These are phyloP conservation scores for Lithohypha guttulata DNA, from an alignment of 2,329 filamentous ascomycete species.

Conservation along the genomic window DNA sequence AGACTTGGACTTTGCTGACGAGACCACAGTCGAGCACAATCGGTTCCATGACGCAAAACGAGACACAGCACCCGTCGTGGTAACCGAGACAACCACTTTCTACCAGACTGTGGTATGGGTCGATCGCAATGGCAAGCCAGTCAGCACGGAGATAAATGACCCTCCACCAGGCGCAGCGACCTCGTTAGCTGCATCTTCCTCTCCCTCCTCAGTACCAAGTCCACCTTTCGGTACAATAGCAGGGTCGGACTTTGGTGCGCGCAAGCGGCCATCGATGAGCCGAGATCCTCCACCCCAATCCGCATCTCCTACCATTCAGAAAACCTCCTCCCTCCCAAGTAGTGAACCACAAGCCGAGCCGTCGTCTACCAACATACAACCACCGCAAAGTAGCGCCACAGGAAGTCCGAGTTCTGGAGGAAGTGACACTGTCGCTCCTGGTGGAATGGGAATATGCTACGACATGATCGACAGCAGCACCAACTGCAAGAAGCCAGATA, in stretches of 20 bases:
- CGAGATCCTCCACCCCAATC: not conserved
- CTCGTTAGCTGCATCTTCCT: constrained; percentile 14
- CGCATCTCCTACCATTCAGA: constrained; percentile 10
- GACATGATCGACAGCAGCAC: constrained; percentile 46
- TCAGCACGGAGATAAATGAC: constrained; percentile 32
- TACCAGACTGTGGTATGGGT: constrained; percentile 46
- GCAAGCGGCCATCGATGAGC: not conserved
- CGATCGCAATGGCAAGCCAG: constrained; percentile 44
- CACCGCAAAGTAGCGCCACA: not conserved
- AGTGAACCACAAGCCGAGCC: not conserved
- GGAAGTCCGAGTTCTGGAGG: not conserved
- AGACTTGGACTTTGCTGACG: not conserved
- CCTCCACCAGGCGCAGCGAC: constrained; percentile 8
- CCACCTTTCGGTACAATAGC: too few species aligned
- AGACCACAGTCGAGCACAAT: not conserved
- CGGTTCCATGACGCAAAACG: constrained; percentile 2
- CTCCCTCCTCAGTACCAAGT: constrained; percentile 18
- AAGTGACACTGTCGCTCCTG: constrained; percentile 5
- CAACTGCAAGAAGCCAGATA: constrained; percentile 54
- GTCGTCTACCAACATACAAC: not conserved
- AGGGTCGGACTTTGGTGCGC: not conserved
- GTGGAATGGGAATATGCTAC: constrained; percentile 45
- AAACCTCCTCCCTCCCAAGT: constrained; percentile 18
- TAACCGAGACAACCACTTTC: constrained; percentile 35
- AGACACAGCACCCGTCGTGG: constrained; percentile 27